Base-by-base conservation (phyloP, 768 basidiomycete species). In the Russula earlei region DNA sequence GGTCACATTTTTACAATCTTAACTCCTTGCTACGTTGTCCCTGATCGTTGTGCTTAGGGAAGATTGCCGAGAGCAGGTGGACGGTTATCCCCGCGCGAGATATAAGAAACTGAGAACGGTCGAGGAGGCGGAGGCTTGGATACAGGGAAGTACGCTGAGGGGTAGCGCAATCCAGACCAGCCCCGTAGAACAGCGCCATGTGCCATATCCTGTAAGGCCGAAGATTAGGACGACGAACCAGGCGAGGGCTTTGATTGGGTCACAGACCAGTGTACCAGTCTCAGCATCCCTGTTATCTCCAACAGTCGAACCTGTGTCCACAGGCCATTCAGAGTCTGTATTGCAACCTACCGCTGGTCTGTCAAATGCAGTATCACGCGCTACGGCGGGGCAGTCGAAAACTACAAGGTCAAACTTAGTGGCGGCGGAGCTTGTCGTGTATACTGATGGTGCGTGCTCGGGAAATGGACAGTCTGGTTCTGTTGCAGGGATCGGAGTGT, bases 401-500 rank as follows among this genome's bases (percentile, higher is more conserved):
- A 8, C 24, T 12, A 70, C 68, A 31, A 31, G 29, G 7, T 31
- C 29, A 3, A 5, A 5, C 29, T 10, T 10, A 31, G 29, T 10
- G 54, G 48, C 37, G 2, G 66, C 65, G 3, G 71, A 67, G 62
- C 67, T 72, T 40, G 71, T 86, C 12, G 92, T 92, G 1, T 95
- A 90, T 63, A 84, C 78, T 19, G 94, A 97, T 68, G 94, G 94
- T 11, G 86, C 91, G 6, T 92, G 91, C 61, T 81, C 79, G 64
- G 81, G 84, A 2, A 97, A 97, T 65, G 94, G 94, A 0, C 70
- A 82, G 64, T 29, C 27, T 3, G 80, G 77, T 1, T 77, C 87
- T 0, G 61, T 78, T 40, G 94, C 91, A 0, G 94, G 94, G 1
- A 70, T 92, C 41, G 94, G 94, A 0, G 89, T 97, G 0, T 97